Conservation (phyloP, 2,329 filamentous ascomycete genomes). For the Colletotrichum somersetense region DNA sequence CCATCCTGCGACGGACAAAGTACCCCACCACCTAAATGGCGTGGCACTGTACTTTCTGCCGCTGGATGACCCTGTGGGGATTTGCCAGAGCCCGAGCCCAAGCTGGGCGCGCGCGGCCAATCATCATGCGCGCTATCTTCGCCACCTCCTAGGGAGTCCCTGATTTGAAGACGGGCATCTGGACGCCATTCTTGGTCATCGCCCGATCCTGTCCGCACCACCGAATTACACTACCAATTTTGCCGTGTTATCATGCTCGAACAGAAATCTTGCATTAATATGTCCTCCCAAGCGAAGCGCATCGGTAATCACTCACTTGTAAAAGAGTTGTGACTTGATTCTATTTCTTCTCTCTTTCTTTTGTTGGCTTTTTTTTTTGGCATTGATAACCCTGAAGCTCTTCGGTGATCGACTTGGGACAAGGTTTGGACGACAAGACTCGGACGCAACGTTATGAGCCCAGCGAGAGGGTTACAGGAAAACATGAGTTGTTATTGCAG, state of each 20-base stretch:
- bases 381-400: neutral
- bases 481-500: constrained; percentile 9
- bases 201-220: constrained; percentile 31
- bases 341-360: neutral
- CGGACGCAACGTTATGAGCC: neutral
- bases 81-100: constrained; percentile 30
- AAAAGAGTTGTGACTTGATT: neutral
- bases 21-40: constrained; percentile 16
- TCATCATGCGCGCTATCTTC: constrained; percentile 27
- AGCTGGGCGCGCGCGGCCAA: constrained; percentile 33
- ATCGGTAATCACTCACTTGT: no score
- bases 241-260: neutral
- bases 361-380: neutral
- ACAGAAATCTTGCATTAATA: neutral
- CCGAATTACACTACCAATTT: constrained; percentile 10
- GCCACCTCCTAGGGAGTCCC: constrained; percentile 36
- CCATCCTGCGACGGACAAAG: constrained; percentile 24
- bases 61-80: constrained; percentile 25
- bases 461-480: neutral
- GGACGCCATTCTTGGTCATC: constrained; percentile 26
- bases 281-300: neutral
- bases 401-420: constrained; percentile 13
- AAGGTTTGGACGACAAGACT: constrained; percentile 25
- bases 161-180: constrained; percentile 16
- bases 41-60: constrained; percentile 8